Evolutionary conservation across 257 asterid species (phyloP), one percentile per base, ranked within the genome.

Genomic region (Capsicum pubescens): DNA sequence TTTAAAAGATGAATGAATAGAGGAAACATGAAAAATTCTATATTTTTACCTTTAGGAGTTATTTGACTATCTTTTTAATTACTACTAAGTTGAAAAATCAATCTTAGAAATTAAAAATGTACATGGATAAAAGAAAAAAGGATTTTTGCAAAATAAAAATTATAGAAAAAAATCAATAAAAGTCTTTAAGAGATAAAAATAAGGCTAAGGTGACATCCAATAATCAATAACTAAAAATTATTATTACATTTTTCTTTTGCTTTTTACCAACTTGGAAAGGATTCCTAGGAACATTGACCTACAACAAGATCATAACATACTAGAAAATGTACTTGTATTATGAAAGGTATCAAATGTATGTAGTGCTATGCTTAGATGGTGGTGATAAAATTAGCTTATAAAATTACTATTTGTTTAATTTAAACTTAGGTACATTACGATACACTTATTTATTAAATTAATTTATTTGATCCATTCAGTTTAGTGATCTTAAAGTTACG

Each of bases 231-330:
- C 19, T 11, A 50, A 74, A 52, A 26, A n/a, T n/a, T 50, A 21
- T 50, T 1, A 50, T 36, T 36, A 36, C 39, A 36, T 36, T 36
- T 8, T 6, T 7, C 12, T 12, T 46, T 74, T 50, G 19, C 46
- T 21, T 76, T 74, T 52, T 21, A 48, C 46, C 61, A 8, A 76
- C 46, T 50, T 50, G 26, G 5, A 6, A 76, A 76, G 19, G 19
- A 54, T 50, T 50, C 63, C 19, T 76, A 21, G 61, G 63, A 76
- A 19, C 42, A 72, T 19, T 72, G 59, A 72, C 80, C 80, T 72
- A 48, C 2, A 46, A 72, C 42, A 72, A 72, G 59, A 72, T 67
- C 50, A 13, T 50, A 19, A 35, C 35, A 35, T 10, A 35, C 48
- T 1, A 66, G n/a, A 35, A 10, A 66, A 35, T 32, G 35, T 7